Base-by-base conservation (phyloP, 2,329 filamentous ascomycete species). In the Allantophomopsis cytisporea region DNA sequence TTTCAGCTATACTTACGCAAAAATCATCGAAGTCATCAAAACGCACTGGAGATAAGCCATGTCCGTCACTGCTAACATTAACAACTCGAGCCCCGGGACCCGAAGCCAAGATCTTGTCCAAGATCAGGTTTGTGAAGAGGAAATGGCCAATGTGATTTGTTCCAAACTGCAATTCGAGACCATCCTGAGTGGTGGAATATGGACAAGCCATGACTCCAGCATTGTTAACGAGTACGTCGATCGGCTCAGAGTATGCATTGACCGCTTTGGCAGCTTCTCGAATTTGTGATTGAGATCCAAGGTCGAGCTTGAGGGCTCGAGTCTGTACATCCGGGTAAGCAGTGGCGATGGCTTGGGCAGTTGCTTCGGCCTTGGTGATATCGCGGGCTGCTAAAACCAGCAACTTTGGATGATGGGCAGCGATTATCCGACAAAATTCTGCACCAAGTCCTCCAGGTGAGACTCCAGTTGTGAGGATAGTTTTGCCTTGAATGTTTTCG, bases 231-330 rank as follows among this genome's bases (percentile, higher is more conserved):
- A 43, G 20, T 4, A 43, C 23, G 15, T 45, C 40, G 8, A 45
- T 41, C 14, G 33, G 33, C 14, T 10, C 18, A 10, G 30, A 32
- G 5, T 15, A 38, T 4, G 20, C 37, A 11, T 32, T 37, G 8
- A 45, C 36, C 31, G 40, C 41, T n/a, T 36, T n/a, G 32, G 44
- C 42, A 7, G 41, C 39, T 15, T 38, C 46, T n/a, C 57, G 48
- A 20, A 62, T 55, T 39, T 49, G 59, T 31, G 44, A n/a, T 21
- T 61, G 54, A 18, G 53, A 47, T 21, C 39, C 47, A 13, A 57
- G 50, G 35, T 62, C 56, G 39, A 62, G 52, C 11, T 47, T 36
- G 5, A 62, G 44, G 31, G 59, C 18, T 13, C 28, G 23, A 23
- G 35, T 38, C 21, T 40, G 30, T 15, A 41, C 31, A 14, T 35